A percentile compares a stretch with the other conserved stretches of the same genome.
Conservation (phyloP, 352 stramenopile species). For the Peronospora tabacina region DNA sequence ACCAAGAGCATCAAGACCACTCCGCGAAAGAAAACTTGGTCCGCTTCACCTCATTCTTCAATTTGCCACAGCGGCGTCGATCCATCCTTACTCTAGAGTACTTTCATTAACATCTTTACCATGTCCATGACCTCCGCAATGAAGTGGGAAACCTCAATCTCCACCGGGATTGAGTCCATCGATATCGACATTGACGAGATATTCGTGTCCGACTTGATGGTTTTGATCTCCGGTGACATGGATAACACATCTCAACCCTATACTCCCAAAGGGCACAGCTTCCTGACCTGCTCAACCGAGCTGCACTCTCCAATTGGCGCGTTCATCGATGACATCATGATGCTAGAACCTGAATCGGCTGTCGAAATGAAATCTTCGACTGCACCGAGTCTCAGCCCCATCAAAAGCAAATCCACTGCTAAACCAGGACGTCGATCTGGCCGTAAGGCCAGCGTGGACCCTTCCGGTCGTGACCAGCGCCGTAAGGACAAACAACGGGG, state of each 20-base stretch:
- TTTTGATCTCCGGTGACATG: slow-evolving; percentile 1
- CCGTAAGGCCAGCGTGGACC: slow-evolving; percentile 7
- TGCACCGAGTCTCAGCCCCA: slow-evolving; percentile 7
- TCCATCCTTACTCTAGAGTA: slow-evolving; percentile 10
- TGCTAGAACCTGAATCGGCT: not conserved
- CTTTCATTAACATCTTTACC: not conserved
- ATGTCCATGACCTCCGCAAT: slow-evolving; percentile 7
- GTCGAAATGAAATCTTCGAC: not conserved
- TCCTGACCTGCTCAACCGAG: slow-evolving; percentile 3
- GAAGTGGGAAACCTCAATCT: slow-evolving; percentile 25
- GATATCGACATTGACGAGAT: slow-evolving; percentile 23
- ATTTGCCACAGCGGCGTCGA: slow-evolving; percentile 23
- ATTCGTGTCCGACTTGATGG: slow-evolving; percentile 3
- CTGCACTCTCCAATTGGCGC: not conserved
- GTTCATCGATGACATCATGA: slow-evolving; percentile 2
- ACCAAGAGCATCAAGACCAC: slow-evolving; percentile 5
- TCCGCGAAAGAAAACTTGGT: slow-evolving; percentile 13
- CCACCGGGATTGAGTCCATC: slow-evolving; percentile 26
- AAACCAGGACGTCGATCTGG: slow-evolving; percentile 12
- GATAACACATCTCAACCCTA: slow-evolving; percentile 1
- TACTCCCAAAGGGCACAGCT: slow-evolving; percentile 10
- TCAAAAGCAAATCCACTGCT: slow-evolving; percentile 10
- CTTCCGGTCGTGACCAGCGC: slow-evolving; percentile 12
- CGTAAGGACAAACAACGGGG: slow-evolving; percentile 32
- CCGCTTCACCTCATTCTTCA: slow-evolving; percentile 15